phyloP scores from a whole-genome alignment of 1,284 basidiomycete species.

The Naganishia liquefaciens region DNA sequence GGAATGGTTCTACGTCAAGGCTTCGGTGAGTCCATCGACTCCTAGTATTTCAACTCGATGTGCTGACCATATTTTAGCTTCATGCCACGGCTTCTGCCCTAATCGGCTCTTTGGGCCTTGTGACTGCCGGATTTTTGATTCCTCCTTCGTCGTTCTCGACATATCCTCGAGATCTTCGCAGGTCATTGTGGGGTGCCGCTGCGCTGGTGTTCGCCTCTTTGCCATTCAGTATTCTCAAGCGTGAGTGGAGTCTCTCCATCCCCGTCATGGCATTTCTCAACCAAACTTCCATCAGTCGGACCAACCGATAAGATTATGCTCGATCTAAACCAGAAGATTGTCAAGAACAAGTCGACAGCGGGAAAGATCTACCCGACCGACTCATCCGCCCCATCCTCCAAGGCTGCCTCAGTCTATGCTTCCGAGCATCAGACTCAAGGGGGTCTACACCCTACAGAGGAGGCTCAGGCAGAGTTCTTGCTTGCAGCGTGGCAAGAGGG shows the following conservation, averaged over 20 bases:
- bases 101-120: conserved; percentile 25
- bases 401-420: conserved; percentile 18
- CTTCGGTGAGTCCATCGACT: conserved; percentile 23
- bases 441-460: conserved; percentile 25
- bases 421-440: conserved; percentile 21
- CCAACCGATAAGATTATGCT: conserved; percentile 30
- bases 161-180: conserved; percentile 29
- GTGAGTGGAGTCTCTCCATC: conserved; percentile 1
- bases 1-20: conserved; percentile 30
- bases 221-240: conserved; percentile 26
- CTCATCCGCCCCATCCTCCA: conserved; percentile 16
- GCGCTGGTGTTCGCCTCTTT: conserved; percentile 25
- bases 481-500: conserved; percentile 27
- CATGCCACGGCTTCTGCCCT: conserved; percentile 19
- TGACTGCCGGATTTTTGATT: conserved; percentile 31
- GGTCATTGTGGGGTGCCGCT: conserved; percentile 27
- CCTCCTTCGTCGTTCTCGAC: conserved; percentile 31
- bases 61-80: conserved; percentile 1
- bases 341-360: conserved; percentile 24
- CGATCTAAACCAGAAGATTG: conserved; percentile 19
- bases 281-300: background rate
- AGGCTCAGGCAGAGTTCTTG: conserved; percentile 20
- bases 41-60: background rate
- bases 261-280: background rate
- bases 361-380: conserved; percentile 29